These are phyloP conservation scores for Wickerhamiella nectarea DNA, from an alignment of 805 yeast species.

Conservation along the genomic window DNA sequence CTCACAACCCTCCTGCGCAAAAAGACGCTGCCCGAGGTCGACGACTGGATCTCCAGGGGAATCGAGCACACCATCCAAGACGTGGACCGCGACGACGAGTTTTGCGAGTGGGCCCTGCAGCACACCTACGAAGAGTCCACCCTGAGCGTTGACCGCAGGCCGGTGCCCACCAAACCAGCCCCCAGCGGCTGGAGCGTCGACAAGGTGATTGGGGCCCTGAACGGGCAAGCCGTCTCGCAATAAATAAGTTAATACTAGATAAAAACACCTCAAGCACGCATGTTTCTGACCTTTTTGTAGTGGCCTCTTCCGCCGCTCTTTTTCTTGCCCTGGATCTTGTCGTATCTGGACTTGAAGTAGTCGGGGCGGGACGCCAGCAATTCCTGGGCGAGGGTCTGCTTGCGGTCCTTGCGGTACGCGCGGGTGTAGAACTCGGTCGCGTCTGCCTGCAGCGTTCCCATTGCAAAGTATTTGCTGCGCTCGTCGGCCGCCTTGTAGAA, in stretches of 20 bases:
- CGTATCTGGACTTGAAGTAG: constrained; percentile 75
- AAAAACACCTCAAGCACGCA: constrained; percentile 29
- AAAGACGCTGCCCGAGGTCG: constrained; percentile 81
- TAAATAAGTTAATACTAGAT: background rate
- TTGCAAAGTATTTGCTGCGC: constrained; percentile 66
- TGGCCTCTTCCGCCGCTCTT: constrained; percentile 53
- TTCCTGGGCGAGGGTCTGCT: constrained; percentile 68
- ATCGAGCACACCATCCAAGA: constrained; percentile 27
- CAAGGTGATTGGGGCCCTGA: constrained; percentile 14
- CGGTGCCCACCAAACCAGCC: constrained; percentile 14
- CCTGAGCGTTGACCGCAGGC: constrained; percentile 17
- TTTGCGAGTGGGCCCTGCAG: constrained; percentile 55
- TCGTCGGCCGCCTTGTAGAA: constrained; percentile 81
- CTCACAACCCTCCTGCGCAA: constrained; percentile 75
- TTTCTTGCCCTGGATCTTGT: constrained; percentile 57
- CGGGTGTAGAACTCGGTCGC: constrained; percentile 64
- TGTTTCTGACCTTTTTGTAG: constrained; percentile 47
- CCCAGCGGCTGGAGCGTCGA: constrained; percentile 12
- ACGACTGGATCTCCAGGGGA: constrained; percentile 56
- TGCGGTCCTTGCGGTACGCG: constrained; percentile 56
- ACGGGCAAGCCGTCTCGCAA: constrained; percentile 13
- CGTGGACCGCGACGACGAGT: constrained; percentile 32
- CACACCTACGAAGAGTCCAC: constrained; percentile 39
- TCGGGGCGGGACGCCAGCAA: constrained; percentile 45
- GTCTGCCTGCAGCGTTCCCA: constrained; percentile 79